Evolutionary conservation across 2,329 filamentous ascomycete genomes (phyloP).

Genomic region (Colletotrichum chlorophyti): DNA sequence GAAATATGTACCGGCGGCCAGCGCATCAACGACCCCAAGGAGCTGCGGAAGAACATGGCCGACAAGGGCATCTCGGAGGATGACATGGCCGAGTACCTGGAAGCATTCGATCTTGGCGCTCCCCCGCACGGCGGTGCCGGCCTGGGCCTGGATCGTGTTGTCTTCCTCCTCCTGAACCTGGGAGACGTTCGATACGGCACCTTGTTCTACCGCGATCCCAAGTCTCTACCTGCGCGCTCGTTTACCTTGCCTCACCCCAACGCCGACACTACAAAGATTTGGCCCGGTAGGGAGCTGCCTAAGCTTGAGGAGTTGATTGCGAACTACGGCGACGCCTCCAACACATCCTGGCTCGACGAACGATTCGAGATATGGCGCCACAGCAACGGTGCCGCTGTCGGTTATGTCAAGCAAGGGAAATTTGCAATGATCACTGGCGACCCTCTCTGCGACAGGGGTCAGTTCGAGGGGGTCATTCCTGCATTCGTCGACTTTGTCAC

Average conservation of each 20-base stretch:
- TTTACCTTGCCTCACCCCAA: conserved; percentile 82
- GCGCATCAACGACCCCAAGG: conserved; percentile 82
- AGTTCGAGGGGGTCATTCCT: conserved; percentile 76
- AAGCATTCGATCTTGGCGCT: conserved; percentile 86
- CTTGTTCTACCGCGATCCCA: conserved; percentile 87
- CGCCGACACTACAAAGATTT: conserved; percentile 70
- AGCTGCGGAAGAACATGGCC: conserved; percentile 80
- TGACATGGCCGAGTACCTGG: conserved; percentile 90
- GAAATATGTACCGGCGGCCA: conserved; percentile 93
- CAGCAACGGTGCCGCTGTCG: conserved; percentile 81
- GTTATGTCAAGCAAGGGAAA: conserved; percentile 78
- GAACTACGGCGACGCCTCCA: conserved; percentile 94
- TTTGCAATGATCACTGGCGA: conserved; percentile 88
- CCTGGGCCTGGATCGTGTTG: conserved; percentile 86
- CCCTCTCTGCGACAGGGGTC: conserved; percentile 80
- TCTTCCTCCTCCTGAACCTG: conserved; percentile 85
- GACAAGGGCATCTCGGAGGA: conserved; percentile 76
- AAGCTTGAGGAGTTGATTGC: conserved; percentile 87
- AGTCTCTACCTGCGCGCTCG: conserved; percentile 74
- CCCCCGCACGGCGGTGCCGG: conserved; percentile 91
- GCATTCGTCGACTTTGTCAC: conserved; percentile 79
- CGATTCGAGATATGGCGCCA: conserved; percentile 90
- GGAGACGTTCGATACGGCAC: conserved; percentile 91
- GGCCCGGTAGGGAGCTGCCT: conserved; percentile 58
- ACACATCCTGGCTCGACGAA: conserved; percentile 92